phyloP scores from a whole-genome alignment of 352 stramenopile species.

The Peronospora farinosa region DNA sequence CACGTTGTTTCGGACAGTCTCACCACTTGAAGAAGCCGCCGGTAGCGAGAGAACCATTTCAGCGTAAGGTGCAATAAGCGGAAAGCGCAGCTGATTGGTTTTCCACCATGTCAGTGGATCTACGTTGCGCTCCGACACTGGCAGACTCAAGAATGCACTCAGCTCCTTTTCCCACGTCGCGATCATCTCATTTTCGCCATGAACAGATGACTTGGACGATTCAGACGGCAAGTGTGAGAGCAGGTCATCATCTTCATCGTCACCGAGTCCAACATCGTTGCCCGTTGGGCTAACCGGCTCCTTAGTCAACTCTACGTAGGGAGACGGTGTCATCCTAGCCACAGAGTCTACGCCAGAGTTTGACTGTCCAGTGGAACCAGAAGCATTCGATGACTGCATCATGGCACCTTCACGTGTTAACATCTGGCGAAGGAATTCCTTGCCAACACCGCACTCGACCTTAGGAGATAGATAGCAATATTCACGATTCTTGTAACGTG shows the following conservation, averaged over 20 bases:
- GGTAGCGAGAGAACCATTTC: constrained; percentile 70
- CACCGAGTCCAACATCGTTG: constrained; percentile 22
- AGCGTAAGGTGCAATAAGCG: constrained; percentile 64
- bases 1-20: constrained; percentile 43
- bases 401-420: constrained; percentile 35
- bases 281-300: constrained; percentile 9
- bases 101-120: constrained; percentile 77
- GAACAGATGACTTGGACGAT: constrained; percentile 39
- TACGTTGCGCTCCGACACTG: constrained; percentile 63
- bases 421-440: constrained; percentile 49
- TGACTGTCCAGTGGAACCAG: constrained; percentile 11
- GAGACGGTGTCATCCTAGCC: constrained; percentile 19
- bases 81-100: constrained; percentile 69
- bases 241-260: constrained; percentile 72
- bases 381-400: constrained; percentile 16
- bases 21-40: constrained; percentile 51
- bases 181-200: constrained; percentile 45
- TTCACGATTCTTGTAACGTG: constrained; percentile 76
- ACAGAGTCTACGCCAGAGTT: constrained; percentile 15
- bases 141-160: constrained; percentile 63
- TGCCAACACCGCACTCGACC: constrained; percentile 46
- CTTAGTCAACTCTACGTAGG: constrained; percentile 30
- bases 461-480: constrained; percentile 66
- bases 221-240: constrained; percentile 62
- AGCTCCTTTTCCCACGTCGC: constrained; percentile 73